Base-by-base conservation (phyloP, 2,329 filamentous ascomycete species). In the Blastomyces gilchristii region DNA sequence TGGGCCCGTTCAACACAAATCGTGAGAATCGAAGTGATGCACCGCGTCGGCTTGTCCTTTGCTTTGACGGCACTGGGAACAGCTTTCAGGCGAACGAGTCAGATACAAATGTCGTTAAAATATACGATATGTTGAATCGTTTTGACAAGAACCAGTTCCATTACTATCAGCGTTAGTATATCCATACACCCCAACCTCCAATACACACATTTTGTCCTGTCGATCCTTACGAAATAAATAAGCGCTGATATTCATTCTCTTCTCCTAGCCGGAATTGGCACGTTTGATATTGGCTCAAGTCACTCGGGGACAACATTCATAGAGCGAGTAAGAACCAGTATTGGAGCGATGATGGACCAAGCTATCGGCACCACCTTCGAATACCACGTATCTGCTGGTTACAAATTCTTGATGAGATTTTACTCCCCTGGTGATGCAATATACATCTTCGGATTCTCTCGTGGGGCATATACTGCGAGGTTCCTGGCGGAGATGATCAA, bases 21-120 rank as follows among this genome's bases (percentile, higher is more conserved):
- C 58, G 49, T 28, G 39, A 45, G 18, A 50, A 58, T 25, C 58
- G 58, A 11, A 52, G 43, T 31, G 43, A 31, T 31, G 18, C 14
- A 14, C 63, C 61, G 11, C 65, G 67, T 3, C 67, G 67, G 31
- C 63, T 68, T 37, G 67, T 67, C 22, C 67, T 68, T 18, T 68
- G 67, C 57, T 68, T 68, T 45, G 67, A 68, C 65, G 71, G 70
- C 39, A 73, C 71, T n/a, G 71, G 71, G 14, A 70, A 72, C 59
- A 60, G 64, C 47, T 73, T 69, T 62, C 64, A 65, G 7, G 71
- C 67, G 28, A 67, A 68, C 61, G 77, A 79, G 63, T 73, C 76
- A 4, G 81, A 83, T 68, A 82, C 80, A 18, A 83, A 83, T 62
- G 79, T 83, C 2, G 78, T 83, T 61, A 83, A 83, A 68, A 71